phyloP scores from a whole-genome alignment of 2,329 filamentous ascomycete species.

The Colletotrichum sp. region DNA sequence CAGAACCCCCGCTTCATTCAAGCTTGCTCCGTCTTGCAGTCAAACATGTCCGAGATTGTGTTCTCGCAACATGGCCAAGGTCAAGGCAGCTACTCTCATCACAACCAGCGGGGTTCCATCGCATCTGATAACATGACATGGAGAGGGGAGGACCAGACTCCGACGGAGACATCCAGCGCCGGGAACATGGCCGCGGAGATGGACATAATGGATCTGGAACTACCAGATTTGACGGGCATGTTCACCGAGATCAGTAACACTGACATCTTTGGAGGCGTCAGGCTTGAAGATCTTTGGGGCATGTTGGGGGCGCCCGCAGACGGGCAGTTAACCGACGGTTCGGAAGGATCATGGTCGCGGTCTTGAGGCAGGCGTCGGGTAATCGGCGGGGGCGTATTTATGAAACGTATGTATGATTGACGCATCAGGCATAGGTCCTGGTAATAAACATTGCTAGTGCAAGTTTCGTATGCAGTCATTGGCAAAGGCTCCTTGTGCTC shows the following conservation, averaged over 20 bases:
- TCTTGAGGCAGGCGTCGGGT: not conserved
- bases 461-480: not conserved
- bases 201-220: constrained; percentile 4
- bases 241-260: constrained; percentile 11
- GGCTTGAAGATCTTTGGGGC: not conserved
- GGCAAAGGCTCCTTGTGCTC: not conserved
- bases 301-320: not conserved
- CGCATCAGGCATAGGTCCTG: not conserved
- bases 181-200: not conserved
- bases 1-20: constrained; percentile 12
- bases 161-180: not conserved
- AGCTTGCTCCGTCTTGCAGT: constrained; percentile 3
- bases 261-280: not conserved
- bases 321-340: not conserved
- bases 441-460: not conserved
- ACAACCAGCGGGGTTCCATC: not conserved
- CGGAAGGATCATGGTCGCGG: not conserved
- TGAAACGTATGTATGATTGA: not conserved
- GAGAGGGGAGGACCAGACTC: not conserved
- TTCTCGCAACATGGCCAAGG: not conserved
- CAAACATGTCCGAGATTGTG: not conserved
- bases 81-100: not conserved
- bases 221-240: constrained; percentile 7
- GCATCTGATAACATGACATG: not conserved
- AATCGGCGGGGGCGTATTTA: not conserved